Evolutionary conservation across 1,284 basidiomycete species (phyloP).

Genomic region (Trametes versicolor): DNA sequence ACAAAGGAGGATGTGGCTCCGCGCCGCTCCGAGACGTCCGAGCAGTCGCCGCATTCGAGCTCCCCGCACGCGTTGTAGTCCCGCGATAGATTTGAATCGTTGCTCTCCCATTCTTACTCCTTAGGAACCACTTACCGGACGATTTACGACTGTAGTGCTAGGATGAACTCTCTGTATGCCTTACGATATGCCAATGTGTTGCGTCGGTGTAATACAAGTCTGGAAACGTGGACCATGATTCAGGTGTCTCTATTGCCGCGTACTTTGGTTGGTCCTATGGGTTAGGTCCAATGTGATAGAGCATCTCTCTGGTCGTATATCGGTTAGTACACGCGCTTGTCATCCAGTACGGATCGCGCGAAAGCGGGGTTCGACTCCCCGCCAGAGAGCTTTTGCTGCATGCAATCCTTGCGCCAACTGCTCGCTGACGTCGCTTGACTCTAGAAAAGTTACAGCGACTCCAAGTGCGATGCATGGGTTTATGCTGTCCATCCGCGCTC

Average conservation of each 20-base stretch:
- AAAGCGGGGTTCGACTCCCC: constrained; percentile 55
- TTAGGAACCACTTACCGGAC: constrained; percentile 9
- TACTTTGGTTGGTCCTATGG: not conserved
- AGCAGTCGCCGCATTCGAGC: constrained; percentile 14
- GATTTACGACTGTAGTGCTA: constrained; percentile 5
- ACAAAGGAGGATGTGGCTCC: constrained; percentile 56
- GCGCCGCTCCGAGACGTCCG: constrained; percentile 20
- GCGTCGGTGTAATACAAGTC: not conserved
- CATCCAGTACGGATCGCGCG: constrained; percentile 39
- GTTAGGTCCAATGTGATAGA: not conserved
- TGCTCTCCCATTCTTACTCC: not conserved
- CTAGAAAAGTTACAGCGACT: too few relatives aligned
- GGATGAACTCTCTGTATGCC: constrained; percentile 20
- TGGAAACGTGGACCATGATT: not conserved
- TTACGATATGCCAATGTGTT: constrained; percentile 10
- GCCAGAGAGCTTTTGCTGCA: constrained; percentile 43
- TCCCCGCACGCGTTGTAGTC: constrained; percentile 7
- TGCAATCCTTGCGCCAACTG: too few relatives aligned
- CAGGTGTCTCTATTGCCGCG: too few relatives aligned
- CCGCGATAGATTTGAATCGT: not conserved
- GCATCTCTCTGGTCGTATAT: not conserved
- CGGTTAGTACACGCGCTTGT: constrained; percentile 3
- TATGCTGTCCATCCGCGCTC: too few relatives aligned
- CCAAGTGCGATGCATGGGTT: too few relatives aligned
- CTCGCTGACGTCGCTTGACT: too few relatives aligned